phyloP scores from a whole-genome alignment of 2,329 filamentous ascomycete genomes.

The Nigrograna mackinnonii region DNA sequence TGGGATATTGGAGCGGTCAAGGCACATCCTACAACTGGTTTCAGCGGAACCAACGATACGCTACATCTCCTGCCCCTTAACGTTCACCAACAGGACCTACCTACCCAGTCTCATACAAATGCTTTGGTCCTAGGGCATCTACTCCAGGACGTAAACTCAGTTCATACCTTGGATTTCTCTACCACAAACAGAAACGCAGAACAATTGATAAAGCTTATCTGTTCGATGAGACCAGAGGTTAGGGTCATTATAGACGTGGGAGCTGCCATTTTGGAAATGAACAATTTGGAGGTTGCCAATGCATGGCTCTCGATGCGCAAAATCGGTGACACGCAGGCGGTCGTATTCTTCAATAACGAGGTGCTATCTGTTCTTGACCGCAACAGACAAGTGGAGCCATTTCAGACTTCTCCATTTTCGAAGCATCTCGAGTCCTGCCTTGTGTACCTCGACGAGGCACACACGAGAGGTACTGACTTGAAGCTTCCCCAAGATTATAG shows the following conservation, averaged over 20 bases:
- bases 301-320: conserved; percentile 57
- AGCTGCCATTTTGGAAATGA: conserved; percentile 68
- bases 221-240: conserved; percentile 40
- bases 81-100: conserved; percentile 60
- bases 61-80: conserved; percentile 58
- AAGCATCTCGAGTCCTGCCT: conserved; percentile 62
- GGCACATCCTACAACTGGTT: conserved; percentile 60
- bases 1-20: conserved; percentile 66
- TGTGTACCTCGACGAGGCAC: conserved; percentile 71
- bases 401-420: conserved; percentile 63
- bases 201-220: conserved; percentile 51
- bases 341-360: conserved; percentile 61
- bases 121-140: conserved; percentile 66
- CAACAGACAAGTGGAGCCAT: conserved; percentile 47
- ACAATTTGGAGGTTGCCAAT: conserved; percentile 46
- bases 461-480: conserved; percentile 72
- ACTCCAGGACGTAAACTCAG: conserved; percentile 45
- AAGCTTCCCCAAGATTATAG: conserved; percentile 61
- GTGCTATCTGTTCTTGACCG: conserved; percentile 59
- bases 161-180: conserved; percentile 28
- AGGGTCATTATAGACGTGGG: conserved; percentile 73
- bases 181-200: conserved; percentile 32
- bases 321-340: conserved; percentile 37
- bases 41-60: conserved; percentile 72
- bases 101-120: conserved; percentile 65